Evolutionary conservation across 768 basidiomycete species (phyloP).

Genomic region (Leccinum olivaceopallidum): DNA sequence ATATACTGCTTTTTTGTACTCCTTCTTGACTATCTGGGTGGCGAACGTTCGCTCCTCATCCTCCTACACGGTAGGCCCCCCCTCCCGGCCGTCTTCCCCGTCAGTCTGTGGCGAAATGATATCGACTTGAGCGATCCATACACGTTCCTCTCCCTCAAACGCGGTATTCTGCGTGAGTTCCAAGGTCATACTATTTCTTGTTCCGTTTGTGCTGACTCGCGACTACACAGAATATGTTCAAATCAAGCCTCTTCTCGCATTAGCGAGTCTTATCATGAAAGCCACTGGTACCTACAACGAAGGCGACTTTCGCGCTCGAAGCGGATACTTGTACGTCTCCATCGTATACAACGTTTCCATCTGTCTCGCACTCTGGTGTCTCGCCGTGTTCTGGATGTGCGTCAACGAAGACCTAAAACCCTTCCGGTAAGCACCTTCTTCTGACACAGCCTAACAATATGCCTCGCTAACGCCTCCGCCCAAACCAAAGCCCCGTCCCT

Average conservation of each 20-base stretch:
- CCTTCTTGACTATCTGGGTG: conserved; percentile 83
- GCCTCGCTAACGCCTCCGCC: background rate
- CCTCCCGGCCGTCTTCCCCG: conserved; percentile 83
- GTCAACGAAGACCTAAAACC: conserved; percentile 87
- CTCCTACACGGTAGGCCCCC: conserved; percentile 90
- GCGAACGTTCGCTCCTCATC: conserved; percentile 91
- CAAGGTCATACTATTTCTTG: conserved; percentile 1
- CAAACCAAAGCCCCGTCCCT: conserved; percentile 68
- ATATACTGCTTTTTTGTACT: conserved; percentile 92
- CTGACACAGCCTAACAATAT: background rate
- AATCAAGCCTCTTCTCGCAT: conserved; percentile 87
- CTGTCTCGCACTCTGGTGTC: conserved; percentile 79
- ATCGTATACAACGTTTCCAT: conserved; percentile 85
- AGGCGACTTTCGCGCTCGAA: conserved; percentile 79
- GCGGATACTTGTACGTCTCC: conserved; percentile 91
- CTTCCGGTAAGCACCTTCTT: conserved; percentile 57
- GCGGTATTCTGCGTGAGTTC: conserved; percentile 85
- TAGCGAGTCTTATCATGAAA: conserved; percentile 84
- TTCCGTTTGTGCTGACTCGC: conserved; percentile 1
- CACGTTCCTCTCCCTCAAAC: conserved; percentile 89
- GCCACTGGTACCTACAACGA: conserved; percentile 86
- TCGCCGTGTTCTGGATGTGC: conserved; percentile 97
- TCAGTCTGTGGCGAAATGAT: conserved; percentile 78
- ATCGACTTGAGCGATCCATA: conserved; percentile 95
- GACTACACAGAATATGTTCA: conserved; percentile 87